Evolutionary conservation across 208 protist species (phyloP).

Genomic region (Crithidia expoeki): DNA sequence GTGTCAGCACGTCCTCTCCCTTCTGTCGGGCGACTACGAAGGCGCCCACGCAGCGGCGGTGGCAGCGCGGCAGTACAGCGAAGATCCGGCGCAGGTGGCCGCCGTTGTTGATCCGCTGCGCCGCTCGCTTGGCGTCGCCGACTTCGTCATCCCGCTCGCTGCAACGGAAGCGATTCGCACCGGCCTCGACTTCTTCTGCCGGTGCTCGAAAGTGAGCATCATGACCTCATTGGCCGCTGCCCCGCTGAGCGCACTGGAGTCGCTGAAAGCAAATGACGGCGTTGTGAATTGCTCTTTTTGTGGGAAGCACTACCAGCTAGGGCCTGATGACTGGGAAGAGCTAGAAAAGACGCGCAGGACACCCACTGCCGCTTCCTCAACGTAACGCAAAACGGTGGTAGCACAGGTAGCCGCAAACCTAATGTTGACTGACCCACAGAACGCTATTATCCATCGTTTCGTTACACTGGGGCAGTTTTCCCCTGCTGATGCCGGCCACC

Average conservation of each 20-base stretch:
- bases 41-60: constrained; percentile 53
- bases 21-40: constrained; percentile 77
- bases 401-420: no score
- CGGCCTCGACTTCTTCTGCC: constrained; percentile 82
- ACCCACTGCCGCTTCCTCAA: neutral
- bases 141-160: constrained; percentile 38
- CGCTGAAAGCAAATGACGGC: constrained; percentile 16
- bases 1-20: constrained; percentile 64
- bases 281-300: constrained; percentile 50
- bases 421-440: no score
- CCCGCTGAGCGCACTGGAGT: constrained; percentile 12
- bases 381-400: neutral
- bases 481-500: no score
- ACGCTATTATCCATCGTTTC: no score
- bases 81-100: constrained; percentile 46
- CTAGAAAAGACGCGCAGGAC: constrained; percentile 26
- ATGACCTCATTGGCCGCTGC: constrained; percentile 37
- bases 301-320: constrained; percentile 37
- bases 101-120: constrained; percentile 59
- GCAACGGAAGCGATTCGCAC: constrained; percentile 44
- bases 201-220: constrained; percentile 64
- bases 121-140: constrained; percentile 32
- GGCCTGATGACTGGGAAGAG: constrained; percentile 40
- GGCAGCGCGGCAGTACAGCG: constrained; percentile 59
- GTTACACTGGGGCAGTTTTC: no score